Base-by-base conservation (phyloP, 176 grass and related monocot genomes). In the Rhipidocladum racemiflorum region DNA sequence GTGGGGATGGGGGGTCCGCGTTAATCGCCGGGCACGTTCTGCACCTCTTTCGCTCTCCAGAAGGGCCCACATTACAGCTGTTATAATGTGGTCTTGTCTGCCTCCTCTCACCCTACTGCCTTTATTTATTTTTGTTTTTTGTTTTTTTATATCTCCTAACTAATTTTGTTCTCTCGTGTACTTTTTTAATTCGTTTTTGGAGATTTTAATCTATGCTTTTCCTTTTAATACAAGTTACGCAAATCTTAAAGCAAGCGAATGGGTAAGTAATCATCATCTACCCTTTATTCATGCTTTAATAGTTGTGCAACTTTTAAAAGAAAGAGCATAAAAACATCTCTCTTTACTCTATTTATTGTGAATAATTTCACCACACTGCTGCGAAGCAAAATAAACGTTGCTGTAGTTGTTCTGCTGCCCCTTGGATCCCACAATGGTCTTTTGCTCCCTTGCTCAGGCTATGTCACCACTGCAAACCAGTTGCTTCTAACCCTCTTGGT, bases 21-120 rank as follows among this genome's bases (percentile, higher is more conserved):
- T 93, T 96, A 92, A 93, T 90, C 93, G 91, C 85, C 89, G 83
- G 74, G 89, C 93, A 99, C 85, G 93, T 99, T 99, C 91, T 68
- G 75, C 63, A 74, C 87, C 85, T 91, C 90, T 91, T 88, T 90
- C 82, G 70, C 87, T 75, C 86, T 88, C 74, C 49, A 3, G 62
- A 28, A 27, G 91, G 91, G 75, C 85, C 93, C 92, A 90, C 83
- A 10, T 61, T 72, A 96, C 91, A 92, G 87, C 97, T 99, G 97
- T 99, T 86, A 82, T 81, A 96, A 88, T 96, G 93, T 90, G 93
- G 86, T 83, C 77, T 92, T 99, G 93, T 99, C 89, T 88, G 81
- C 91, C 86, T 49, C 45, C 74, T 84, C 83, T 83, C 73, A 40
- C 75, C 80, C 73, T 81, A 40, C 63, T 48, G 14, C 70, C 78